Conservation (phyloP, 805 yeast genomes). For the Saccharomycopsis amapae region DNA sequence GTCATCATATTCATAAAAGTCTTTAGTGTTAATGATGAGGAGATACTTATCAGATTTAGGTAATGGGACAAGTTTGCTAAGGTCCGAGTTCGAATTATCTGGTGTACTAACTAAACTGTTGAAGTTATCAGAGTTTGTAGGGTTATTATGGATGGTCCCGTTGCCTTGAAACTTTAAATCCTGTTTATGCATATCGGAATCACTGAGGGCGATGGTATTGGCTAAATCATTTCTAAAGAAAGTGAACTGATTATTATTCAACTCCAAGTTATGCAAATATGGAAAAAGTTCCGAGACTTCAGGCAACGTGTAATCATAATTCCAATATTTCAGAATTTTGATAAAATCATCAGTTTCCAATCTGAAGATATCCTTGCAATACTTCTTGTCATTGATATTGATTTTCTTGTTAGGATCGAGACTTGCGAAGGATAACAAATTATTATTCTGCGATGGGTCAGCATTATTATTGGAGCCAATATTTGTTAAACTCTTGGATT, state of each 20-base stretch:
- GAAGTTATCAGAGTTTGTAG: not conserved
- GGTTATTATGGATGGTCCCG: not conserved
- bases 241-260: conserved; percentile 16
- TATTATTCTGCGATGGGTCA: not conserved
- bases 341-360: conserved; percentile 20
- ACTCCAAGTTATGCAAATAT: conserved; percentile 21
- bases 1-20: conserved; percentile 18
- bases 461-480: not conserved
- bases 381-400: conserved; percentile 7
- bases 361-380: conserved; percentile 12
- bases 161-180: too few relatives aligned
- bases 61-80: conserved; percentile 18
- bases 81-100: conserved; percentile 9
- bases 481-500: conserved; percentile 3
- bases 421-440: too few relatives aligned
- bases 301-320: conserved; percentile 20
- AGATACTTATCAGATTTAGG: conserved; percentile 21
- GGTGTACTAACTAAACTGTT: not conserved
- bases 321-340: conserved; percentile 21
- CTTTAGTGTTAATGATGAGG: conserved; percentile 19
- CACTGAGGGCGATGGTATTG: not conserved
- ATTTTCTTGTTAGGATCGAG: not conserved
- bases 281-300: conserved; percentile 17
- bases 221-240: conserved; percentile 15
- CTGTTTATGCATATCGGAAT: conserved; percentile 7